Evolutionary conservation across 352 stramenopile species (phyloP).

Genomic region (Phytophthora hibernalis): DNA sequence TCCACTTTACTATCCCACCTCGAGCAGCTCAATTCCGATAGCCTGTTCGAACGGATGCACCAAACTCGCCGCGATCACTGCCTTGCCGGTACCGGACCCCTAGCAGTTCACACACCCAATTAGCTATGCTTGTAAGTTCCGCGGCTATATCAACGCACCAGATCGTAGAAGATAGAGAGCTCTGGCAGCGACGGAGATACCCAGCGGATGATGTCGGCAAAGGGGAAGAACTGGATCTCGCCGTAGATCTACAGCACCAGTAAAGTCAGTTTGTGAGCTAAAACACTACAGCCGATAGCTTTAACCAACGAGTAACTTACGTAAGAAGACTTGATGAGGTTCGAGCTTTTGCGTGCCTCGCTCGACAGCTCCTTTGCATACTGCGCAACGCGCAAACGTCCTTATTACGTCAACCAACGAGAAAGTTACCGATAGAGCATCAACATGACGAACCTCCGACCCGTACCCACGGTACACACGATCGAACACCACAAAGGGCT

Average conservation of each 20-base stretch:
- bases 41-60: conserved; percentile 86
- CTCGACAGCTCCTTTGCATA: conserved; percentile 87
- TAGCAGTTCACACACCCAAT: conserved; percentile 22
- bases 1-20: conserved; percentile 37
- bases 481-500: conserved; percentile 74
- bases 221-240: conserved; percentile 88
- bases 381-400: conserved; percentile 35
- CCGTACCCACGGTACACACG: conserved; percentile 70
- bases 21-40: conserved; percentile 82
- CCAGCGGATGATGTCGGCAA: conserved; percentile 75
- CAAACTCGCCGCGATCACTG: conserved; percentile 78
- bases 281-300: background rate
- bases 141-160: conserved; percentile 45
- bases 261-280: background rate
- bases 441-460: conserved; percentile 48
- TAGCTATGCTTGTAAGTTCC: background rate
- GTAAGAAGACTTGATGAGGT: conserved; percentile 83
- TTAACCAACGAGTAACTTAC: conserved; percentile 37
- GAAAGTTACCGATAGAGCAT: background rate
- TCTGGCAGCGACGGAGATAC: conserved; percentile 68
- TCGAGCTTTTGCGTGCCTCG: conserved; percentile 79
- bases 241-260: conserved; percentile 71
- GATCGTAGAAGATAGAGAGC: conserved; percentile 84
- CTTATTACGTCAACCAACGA: background rate
- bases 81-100: conserved; percentile 85